Percentiles rank a stretch among this genome's conserved stretches.
These are phyloP conservation scores for Hymenochaete sp. DNA, from an alignment of 1,284 basidiomycete genomes.

Conservation along the genomic window DNA sequence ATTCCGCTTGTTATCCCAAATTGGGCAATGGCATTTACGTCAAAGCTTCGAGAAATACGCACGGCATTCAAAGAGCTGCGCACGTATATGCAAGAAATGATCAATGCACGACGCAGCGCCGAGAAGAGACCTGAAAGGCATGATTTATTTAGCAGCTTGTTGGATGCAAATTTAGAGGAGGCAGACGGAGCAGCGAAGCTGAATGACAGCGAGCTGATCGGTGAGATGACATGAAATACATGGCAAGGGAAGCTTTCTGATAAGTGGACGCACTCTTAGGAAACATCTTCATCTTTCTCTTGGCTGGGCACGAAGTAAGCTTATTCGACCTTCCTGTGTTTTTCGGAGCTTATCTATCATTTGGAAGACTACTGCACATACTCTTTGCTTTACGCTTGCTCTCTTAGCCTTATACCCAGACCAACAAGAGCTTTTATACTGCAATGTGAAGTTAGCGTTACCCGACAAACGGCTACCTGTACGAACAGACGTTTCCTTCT, in stretches of 20 bases:
- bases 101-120: slow-evolving; percentile 11
- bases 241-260: background rate
- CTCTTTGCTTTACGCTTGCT: slow-evolving; percentile 32
- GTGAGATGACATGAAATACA: background rate
- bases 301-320: slow-evolving; percentile 20
- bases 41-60: slow-evolving; percentile 8
- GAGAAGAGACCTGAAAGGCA: slow-evolving; percentile 14
- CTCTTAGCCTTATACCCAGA: slow-evolving; percentile 40
- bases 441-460: slow-evolving; percentile 32
- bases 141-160: slow-evolving; percentile 18
- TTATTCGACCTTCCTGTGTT: background rate
- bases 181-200: slow-evolving; percentile 9
- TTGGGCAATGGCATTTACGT: slow-evolving; percentile 11
- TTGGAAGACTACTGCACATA: slow-evolving; percentile 29
- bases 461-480: slow-evolving; percentile 24
- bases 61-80: slow-evolving; percentile 11
- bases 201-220: slow-evolving; percentile 17
- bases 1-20: slow-evolving; percentile 9
- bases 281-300: slow-evolving; percentile 19
- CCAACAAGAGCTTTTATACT: slow-evolving; percentile 34
- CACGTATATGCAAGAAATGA: slow-evolving; percentile 21
- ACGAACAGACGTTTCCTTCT: background rate
- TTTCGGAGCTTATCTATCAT: slow-evolving; percentile 2
- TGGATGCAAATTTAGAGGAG: slow-evolving; percentile 17
- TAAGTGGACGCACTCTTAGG: slow-evolving; percentile 7